Evolutionary conservation across 78 protist genomes (phyloP).

Genomic region (Neovahlkampfia damariscottae): DNA sequence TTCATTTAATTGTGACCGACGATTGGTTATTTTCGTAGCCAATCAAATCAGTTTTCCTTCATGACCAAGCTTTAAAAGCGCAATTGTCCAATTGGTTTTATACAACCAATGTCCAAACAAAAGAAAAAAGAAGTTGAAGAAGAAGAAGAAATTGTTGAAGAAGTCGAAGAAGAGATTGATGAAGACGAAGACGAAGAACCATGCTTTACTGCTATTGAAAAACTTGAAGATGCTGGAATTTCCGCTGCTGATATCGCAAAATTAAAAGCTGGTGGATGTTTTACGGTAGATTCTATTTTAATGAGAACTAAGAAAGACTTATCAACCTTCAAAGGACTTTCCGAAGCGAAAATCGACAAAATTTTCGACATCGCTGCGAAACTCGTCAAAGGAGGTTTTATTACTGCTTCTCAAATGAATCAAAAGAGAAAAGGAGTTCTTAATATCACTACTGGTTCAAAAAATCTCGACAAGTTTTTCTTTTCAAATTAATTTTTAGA

Average conservation of each 20-base stretch:
- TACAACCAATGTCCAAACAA: no score
- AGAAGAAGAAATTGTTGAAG: not conserved
- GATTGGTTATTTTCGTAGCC: no score
- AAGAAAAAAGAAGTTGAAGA: no score
- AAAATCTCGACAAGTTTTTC: constrained; percentile 80
- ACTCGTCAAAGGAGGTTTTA: constrained; percentile 13
- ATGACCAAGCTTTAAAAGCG: no score
- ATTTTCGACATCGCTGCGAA: constrained; percentile 40
- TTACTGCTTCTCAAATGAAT: constrained; percentile 18
- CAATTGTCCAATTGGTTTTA: no score
- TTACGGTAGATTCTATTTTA: constrained; percentile 37
- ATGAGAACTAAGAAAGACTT: constrained; percentile 36
- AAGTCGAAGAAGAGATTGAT: not conserved
- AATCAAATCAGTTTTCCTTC: no score
- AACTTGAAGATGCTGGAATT: constrained; percentile 48
- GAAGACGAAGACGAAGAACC: constrained; percentile 18
- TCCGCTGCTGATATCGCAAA: constrained; percentile 49
- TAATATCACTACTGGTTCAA: constrained; percentile 84
- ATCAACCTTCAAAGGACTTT: constrained; percentile 44
- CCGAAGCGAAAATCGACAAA: constrained; percentile 67
- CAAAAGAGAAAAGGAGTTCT: constrained; percentile 60
- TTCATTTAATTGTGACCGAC: no score
- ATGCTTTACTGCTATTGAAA: constrained; percentile 21
- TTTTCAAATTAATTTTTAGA: no score
- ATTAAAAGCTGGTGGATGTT: constrained; percentile 45